Conservation (phyloP, 768 basidiomycete species). For the Leccinum fibrillosum region DNA sequence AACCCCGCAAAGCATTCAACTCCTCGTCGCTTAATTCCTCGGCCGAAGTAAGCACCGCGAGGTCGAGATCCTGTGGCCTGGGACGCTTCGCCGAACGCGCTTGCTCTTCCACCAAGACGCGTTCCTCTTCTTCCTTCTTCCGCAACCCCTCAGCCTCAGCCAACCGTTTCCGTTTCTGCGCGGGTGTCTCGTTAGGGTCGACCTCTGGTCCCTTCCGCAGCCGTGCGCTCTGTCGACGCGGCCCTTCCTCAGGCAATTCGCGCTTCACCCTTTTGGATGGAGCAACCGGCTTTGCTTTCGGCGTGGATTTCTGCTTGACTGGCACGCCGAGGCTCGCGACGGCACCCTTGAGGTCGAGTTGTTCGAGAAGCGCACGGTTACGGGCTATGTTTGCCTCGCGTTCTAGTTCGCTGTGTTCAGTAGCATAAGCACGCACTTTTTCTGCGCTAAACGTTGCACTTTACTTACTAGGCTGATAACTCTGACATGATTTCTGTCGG, state of each 20-base stretch:
- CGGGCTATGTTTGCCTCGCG: slow-evolving; percentile 80
- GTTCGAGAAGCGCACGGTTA: slow-evolving; percentile 69
- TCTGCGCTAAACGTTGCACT: not conserved
- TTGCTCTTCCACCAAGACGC: slow-evolving; percentile 58
- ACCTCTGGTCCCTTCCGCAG: slow-evolving; percentile 41
- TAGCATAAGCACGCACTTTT: not conserved
- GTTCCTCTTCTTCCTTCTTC: slow-evolving; percentile 59
- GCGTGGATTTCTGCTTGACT: slow-evolving; percentile 35
- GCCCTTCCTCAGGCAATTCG: slow-evolving; percentile 41
- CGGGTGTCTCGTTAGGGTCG: slow-evolving; percentile 64
- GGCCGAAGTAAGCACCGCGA: slow-evolving; percentile 48
- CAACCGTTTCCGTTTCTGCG: slow-evolving; percentile 64
- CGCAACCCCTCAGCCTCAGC: slow-evolving; percentile 56
- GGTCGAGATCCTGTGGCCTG: slow-evolving; percentile 61
- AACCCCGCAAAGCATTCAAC: slow-evolving; percentile 41
- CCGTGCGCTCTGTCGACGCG: slow-evolving; percentile 66
- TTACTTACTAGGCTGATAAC: slow-evolving; percentile 51
- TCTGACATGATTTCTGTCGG: slow-evolving; percentile 34
- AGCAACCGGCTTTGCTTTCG: slow-evolving; percentile 60
- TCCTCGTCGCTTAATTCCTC: slow-evolving; percentile 47
- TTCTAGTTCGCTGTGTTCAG: slow-evolving; percentile 52
- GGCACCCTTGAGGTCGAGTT: slow-evolving; percentile 64
- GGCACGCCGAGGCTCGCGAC: slow-evolving; percentile 46
- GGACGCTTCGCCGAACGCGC: slow-evolving; percentile 64
- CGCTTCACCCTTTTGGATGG: slow-evolving; percentile 54